These are phyloP conservation scores for Acer saccharum DNA, from an alignment of 345 rosid species.

Conservation along the genomic window DNA sequence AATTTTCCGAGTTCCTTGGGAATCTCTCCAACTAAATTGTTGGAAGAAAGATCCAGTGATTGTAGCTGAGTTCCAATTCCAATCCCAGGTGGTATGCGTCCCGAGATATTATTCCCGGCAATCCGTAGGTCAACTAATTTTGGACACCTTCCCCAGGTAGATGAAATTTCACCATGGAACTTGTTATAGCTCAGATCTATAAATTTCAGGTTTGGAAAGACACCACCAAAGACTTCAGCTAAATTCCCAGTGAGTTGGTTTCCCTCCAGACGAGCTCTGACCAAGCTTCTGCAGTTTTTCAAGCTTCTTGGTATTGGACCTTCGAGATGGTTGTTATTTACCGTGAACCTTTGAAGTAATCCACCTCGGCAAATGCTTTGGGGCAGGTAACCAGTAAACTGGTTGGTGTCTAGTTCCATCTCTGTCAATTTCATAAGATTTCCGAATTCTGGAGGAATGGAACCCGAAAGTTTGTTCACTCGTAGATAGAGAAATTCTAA, in stretches of 20 bases:
- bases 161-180: conserved; percentile 26
- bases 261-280: conserved; percentile 22
- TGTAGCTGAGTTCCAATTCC: conserved; percentile 23
- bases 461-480: conserved; percentile 24
- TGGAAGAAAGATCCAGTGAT: conserved; percentile 41
- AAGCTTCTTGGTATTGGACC: conserved; percentile 37
- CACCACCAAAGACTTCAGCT: conserved; percentile 29
- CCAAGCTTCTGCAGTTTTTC: conserved; percentile 30
- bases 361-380: conserved; percentile 16
- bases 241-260: conserved; percentile 35
- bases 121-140: conserved; percentile 2
- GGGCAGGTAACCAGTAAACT: conserved; percentile 27
- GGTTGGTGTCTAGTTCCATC: conserved; percentile 16
- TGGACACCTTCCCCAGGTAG: conserved; percentile 19
- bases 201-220: conserved; percentile 21
- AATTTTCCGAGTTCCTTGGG: conserved; percentile 35
- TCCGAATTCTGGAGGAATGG: conserved; percentile 21
- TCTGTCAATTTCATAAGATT: not conserved
- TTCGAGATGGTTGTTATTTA: conserved; percentile 9
- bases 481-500: conserved; percentile 20
- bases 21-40: conserved; percentile 32
- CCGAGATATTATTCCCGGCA: conserved; percentile 28
- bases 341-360: not conserved
- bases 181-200: conserved; percentile 28
- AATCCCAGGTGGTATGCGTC: conserved; percentile 34